These are phyloP conservation scores for Lepidopterella palustris DNA, from an alignment of 495 filamentous ascomycete species.

Conservation along the genomic window DNA sequence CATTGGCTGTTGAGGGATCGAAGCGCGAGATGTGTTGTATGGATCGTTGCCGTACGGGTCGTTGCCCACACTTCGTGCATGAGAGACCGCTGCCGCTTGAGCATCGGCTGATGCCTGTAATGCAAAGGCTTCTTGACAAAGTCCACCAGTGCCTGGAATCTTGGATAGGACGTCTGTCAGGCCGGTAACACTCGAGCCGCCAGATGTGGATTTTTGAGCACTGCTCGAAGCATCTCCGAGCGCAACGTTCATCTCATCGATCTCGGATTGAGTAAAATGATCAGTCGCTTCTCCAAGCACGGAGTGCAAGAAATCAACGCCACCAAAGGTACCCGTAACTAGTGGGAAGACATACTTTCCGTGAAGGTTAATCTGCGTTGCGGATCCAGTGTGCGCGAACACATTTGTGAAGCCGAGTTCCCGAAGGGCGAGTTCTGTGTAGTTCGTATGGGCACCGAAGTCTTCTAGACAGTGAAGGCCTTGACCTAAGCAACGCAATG, in stretches of 20 bases:
- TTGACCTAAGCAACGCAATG: constrained; percentile 81
- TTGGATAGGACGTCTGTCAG: constrained; percentile 69
- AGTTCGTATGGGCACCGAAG: constrained; percentile 93
- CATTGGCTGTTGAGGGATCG: constrained; percentile 10
- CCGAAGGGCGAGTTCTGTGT: constrained; percentile 77
- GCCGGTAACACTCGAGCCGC: constrained; percentile 40
- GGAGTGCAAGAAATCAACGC: constrained; percentile 92
- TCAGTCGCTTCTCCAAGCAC: constrained; percentile 95
- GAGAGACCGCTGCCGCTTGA: constrained; percentile 48
- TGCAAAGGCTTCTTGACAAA: constrained; percentile 68
- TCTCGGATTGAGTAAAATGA: constrained; percentile 90
- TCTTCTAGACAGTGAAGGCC: constrained; percentile 91
- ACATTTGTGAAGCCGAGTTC: constrained; percentile 78
- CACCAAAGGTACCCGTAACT: constrained; percentile 89
- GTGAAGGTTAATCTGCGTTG: constrained; percentile 63
- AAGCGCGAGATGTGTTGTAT: constrained; percentile 28
- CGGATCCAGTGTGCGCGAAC: constrained; percentile 77
- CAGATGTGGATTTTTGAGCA: constrained; percentile 38
- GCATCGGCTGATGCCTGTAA: constrained; percentile 70
- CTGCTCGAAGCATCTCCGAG: constrained; percentile 53
- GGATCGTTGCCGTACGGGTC: constrained; percentile 9
- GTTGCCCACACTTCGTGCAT: constrained; percentile 8
- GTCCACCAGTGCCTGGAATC: constrained; percentile 69
- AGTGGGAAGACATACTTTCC: constrained; percentile 77
- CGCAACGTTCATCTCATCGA: constrained; percentile 78